Conservation (phyloP, 2,329 filamentous ascomycete species). For the Xylaria sp. region DNA sequence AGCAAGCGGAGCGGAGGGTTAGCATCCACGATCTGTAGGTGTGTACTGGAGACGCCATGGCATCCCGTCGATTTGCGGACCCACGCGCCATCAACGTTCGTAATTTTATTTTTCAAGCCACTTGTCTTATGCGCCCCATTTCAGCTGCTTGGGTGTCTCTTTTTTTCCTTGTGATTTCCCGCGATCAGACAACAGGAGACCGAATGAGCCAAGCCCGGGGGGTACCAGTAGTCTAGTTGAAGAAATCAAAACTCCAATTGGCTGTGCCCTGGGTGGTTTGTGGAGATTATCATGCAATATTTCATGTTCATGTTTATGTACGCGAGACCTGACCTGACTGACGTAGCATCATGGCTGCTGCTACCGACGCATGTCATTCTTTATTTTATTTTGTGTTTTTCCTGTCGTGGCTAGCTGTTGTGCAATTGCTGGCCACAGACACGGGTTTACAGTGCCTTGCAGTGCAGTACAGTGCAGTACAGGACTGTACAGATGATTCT, state of each 20-base stretch:
- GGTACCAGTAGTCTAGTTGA: not conserved
- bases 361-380: not conserved
- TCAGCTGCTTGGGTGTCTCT: conserved; percentile 17
- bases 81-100: conserved; percentile 16
- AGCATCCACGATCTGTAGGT: too few relatives aligned
- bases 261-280: not conserved
- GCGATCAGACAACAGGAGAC: conserved; percentile 11
- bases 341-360: not conserved
- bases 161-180: not conserved
- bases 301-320: not conserved
- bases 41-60: not conserved
- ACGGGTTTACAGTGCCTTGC: not conserved
- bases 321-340: not conserved
- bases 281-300: conserved; percentile 22
- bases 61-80: not conserved
- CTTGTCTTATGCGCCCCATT: conserved; percentile 15
- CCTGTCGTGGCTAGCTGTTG: conserved; percentile 1
- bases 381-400: too few relatives aligned
- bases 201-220: too few relatives aligned
- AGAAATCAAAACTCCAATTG: not conserved
- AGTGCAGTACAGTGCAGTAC: too few relatives aligned
- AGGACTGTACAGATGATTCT: too few relatives aligned
- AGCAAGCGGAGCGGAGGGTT: too few relatives aligned
- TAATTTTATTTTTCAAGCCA: conserved; percentile 26
- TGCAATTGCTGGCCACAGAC: not conserved